Evolutionary conservation across 2,329 filamentous ascomycete genomes (phyloP).

Genomic region (Xylariaceae sp.): DNA sequence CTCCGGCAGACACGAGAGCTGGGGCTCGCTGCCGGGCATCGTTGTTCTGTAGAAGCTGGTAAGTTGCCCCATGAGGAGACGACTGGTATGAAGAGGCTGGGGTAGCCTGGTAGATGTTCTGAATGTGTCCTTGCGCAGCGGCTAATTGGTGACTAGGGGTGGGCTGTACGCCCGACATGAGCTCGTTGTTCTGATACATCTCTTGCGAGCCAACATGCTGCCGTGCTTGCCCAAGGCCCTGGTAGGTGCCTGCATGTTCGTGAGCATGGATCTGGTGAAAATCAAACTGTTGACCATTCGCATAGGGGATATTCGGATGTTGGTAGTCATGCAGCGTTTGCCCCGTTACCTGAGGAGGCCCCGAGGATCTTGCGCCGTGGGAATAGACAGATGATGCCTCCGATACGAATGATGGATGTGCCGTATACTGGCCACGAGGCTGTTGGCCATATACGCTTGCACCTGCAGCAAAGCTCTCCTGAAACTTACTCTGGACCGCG

Average conservation of each 20-base stretch:
- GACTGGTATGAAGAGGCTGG: conserved; percentile 9
- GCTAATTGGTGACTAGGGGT: too few relatives aligned
- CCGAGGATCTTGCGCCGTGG: conserved; percentile 9
- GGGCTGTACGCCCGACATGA: neutral
- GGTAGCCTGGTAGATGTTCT: conserved; percentile 11
- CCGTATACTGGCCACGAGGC: conserved; percentile 2
- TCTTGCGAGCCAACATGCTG: conserved; percentile 13
- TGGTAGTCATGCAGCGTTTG: conserved; percentile 5
- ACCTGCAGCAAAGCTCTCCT: conserved; percentile 6
- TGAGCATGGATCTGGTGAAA: conserved; percentile 8
- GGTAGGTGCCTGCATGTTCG: conserved; percentile 6
- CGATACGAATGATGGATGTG: conserved; percentile 6
- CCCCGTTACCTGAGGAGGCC: neutral
- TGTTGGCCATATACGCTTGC: conserved; percentile 11
- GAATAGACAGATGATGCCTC: conserved; percentile 6
- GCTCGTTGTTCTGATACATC: conserved; percentile 7
- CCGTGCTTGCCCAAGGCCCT: conserved; percentile 7
- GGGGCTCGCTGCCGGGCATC: conserved; percentile 9
- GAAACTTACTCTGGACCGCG: conserved; percentile 5
- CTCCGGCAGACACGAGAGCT: neutral
- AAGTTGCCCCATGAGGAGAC: conserved; percentile 9
- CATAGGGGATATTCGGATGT: conserved; percentile 9
- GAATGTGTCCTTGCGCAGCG: conserved; percentile 1
- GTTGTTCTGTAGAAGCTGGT: conserved; percentile 4
- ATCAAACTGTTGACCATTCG: conserved; percentile 12